Evolutionary conservation across 1,284 basidiomycete genomes (phyloP).

Genomic region (Sphaerobolus stellatus): DNA sequence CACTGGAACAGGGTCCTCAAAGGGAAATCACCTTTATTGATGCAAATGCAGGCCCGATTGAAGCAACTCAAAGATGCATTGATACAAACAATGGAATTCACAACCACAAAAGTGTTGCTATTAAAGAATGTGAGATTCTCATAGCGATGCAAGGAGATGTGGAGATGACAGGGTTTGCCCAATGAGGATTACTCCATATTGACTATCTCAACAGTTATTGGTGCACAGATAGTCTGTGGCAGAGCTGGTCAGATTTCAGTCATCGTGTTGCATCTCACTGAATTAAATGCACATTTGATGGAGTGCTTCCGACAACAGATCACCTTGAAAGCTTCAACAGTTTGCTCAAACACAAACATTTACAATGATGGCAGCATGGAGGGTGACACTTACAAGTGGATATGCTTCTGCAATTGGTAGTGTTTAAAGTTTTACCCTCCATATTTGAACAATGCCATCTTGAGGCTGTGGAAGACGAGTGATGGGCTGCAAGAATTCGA

Average conservation of each 20-base stretch:
- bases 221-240: constrained; percentile 11
- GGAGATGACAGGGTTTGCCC: not conserved
- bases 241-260: constrained; percentile 12
- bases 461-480: too few species aligned
- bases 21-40: constrained; percentile 20
- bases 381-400: constrained; percentile 31
- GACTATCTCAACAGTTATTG: constrained; percentile 10
- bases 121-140: not conserved
- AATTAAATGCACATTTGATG: constrained; percentile 20
- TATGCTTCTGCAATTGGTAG: constrained; percentile 16
- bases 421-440: not conserved
- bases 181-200: not conserved
- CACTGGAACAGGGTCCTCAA: constrained; percentile 16
- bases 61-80: not conserved
- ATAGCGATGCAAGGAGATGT: not conserved
- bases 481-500: too few species aligned
- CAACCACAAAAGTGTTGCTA: not conserved
- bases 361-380: constrained; percentile 26
- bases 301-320: constrained; percentile 38
- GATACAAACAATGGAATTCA: not conserved
- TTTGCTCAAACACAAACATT: constrained; percentile 32
- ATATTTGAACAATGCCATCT: not conserved
- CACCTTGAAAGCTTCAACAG: constrained; percentile 42
- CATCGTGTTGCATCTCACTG: not conserved
- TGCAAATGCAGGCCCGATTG: not conserved